A percentile compares a stretch with the other conserved stretches of the same genome.
phyloP scores from a whole-genome alignment of 2,329 filamentous ascomycete genomes.

The Nothophoma quercina region DNA sequence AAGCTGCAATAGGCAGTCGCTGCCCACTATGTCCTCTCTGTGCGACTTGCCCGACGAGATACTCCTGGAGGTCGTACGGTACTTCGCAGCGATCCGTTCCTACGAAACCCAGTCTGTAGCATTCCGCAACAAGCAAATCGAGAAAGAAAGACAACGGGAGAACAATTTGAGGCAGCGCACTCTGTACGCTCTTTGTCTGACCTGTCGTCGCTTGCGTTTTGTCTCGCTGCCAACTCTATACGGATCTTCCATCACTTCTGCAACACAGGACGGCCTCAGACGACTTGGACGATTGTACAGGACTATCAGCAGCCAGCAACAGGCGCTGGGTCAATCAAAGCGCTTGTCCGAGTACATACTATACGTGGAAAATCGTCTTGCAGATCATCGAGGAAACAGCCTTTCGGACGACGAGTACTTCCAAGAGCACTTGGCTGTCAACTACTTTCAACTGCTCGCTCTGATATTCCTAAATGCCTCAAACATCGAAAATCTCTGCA shows the following conservation, averaged over 20 bases:
- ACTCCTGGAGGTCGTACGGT: slow-evolving; percentile 25
- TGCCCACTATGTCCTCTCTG: slow-evolving; percentile 11
- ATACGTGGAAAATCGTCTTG: slow-evolving; percentile 38
- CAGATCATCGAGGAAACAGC: slow-evolving; percentile 31
- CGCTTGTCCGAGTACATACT: slow-evolving; percentile 19
- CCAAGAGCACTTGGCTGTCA: slow-evolving; percentile 5
- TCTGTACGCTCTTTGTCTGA: slow-evolving; percentile 30
- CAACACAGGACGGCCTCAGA: slow-evolving; percentile 23
- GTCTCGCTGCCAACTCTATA: slow-evolving; percentile 35
- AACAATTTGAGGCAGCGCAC: slow-evolving; percentile 27
- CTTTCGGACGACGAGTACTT: slow-evolving; percentile 18
- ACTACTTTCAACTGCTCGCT: slow-evolving; percentile 33
- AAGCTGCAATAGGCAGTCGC: too few relatives aligned
- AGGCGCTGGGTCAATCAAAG: not conserved
- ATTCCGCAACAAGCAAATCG: slow-evolving; percentile 24
- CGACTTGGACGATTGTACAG: slow-evolving; percentile 26
- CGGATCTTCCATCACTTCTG: slow-evolving; percentile 28
- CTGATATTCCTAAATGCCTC: slow-evolving; percentile 21
- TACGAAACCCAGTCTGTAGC: slow-evolving; percentile 32
- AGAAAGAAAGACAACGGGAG: slow-evolving; percentile 32
- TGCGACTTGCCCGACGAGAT: slow-evolving; percentile 34
- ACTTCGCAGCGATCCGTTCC: slow-evolving; percentile 26
- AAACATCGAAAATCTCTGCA: slow-evolving; percentile 33
- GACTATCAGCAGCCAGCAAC: slow-evolving; percentile 12
- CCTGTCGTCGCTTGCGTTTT: slow-evolving; percentile 24